Percentiles rank a stretch among this genome's conserved stretches.
Evolutionary conservation across 495 filamentous ascomycete species (phyloP).

Genomic region (Neurospora intermedia): DNA sequence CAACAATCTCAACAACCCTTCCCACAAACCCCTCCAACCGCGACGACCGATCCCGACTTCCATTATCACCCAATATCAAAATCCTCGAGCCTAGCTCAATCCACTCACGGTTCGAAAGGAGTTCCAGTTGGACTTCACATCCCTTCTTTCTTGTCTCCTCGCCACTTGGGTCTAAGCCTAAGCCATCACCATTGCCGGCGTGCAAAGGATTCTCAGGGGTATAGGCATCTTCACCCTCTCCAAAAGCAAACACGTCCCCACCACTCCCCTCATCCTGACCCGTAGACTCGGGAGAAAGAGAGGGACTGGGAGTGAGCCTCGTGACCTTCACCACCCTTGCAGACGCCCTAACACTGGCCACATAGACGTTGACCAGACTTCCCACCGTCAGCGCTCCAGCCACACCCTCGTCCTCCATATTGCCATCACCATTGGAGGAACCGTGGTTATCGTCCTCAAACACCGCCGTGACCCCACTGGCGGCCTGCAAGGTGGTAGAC

Average conservation of each 20-base stretch:
- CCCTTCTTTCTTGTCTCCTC: slow-evolving; percentile 14
- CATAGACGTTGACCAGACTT: slow-evolving; percentile 66
- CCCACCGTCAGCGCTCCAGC: slow-evolving; percentile 30
- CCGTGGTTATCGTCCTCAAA: slow-evolving; percentile 31
- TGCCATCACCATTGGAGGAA: neutral
- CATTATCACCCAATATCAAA: slow-evolving; percentile 49
- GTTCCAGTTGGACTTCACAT: slow-evolving; percentile 61
- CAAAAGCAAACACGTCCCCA: too few relatives aligned
- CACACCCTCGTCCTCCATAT: neutral
- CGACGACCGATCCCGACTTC: slow-evolving; percentile 43
- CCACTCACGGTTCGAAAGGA: slow-evolving; percentile 73
- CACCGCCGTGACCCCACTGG: slow-evolving; percentile 41
- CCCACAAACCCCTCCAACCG: slow-evolving; percentile 59
- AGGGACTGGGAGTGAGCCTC: accelerated
- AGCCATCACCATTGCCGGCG: too few relatives aligned
- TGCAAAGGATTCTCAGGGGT: too few relatives aligned
- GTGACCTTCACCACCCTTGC: slow-evolving; percentile 50
- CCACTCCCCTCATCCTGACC: too few relatives aligned
- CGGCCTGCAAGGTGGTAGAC: slow-evolving; percentile 40
- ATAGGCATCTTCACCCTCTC: too few relatives aligned
- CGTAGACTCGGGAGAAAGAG: too few relatives aligned
- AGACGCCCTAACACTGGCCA: slow-evolving; percentile 73
- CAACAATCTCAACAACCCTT: slow-evolving; percentile 45
- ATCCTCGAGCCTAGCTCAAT: slow-evolving; percentile 70
- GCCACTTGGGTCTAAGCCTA: too few relatives aligned